These are phyloP conservation scores for Pulveroboletus sp. DNA, from an alignment of 768 basidiomycete species.

Conservation along the genomic window DNA sequence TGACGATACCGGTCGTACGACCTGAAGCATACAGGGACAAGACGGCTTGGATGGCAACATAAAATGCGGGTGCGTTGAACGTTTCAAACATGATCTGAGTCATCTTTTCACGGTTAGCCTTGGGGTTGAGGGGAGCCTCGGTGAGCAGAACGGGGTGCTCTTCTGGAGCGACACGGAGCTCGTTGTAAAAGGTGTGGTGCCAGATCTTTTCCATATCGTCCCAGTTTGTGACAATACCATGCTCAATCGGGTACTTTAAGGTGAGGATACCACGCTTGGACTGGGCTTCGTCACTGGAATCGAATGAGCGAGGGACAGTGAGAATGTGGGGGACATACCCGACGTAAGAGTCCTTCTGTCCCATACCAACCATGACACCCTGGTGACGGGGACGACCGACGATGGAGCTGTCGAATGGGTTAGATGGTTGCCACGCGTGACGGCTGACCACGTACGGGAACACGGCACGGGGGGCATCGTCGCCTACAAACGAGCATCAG, in stretches of 20 bases:
- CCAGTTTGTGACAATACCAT: conserved; percentile 97
- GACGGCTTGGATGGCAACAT: conserved; percentile 72
- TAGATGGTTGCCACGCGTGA: too few species aligned
- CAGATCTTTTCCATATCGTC: conserved; percentile 99
- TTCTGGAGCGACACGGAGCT: conserved; percentile 73
- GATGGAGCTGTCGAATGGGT: conserved; percentile 71
- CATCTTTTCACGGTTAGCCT: conserved; percentile 71
- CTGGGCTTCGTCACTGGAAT: conserved; percentile 77
- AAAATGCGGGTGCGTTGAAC: conserved; percentile 72
- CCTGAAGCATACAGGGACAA: conserved; percentile 86
- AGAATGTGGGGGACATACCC: conserved; percentile 49
- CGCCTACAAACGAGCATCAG: conserved; percentile 47
- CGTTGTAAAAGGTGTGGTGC: conserved; percentile 94
- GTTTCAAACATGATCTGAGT: conserved; percentile 81
- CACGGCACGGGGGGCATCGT: conserved; percentile 89
- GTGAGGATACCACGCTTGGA: conserved; percentile 94
- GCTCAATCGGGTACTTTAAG: conserved; percentile 90
- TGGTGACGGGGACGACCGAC: conserved; percentile 93
- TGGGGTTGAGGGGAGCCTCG: conserved; percentile 71
- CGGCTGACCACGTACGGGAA: conserved; percentile 71
- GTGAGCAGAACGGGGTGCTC: conserved; percentile 72
- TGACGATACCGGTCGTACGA: conserved; percentile 91
- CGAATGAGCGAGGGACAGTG: conserved; percentile 16
- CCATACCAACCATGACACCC: conserved; percentile 97
- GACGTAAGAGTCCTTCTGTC: conserved; percentile 93